Evolutionary conservation across 1,284 basidiomycete species (phyloP), one percentile per base, ranked within the genome.

Genomic region (Spongispora temasekensis): DNA sequence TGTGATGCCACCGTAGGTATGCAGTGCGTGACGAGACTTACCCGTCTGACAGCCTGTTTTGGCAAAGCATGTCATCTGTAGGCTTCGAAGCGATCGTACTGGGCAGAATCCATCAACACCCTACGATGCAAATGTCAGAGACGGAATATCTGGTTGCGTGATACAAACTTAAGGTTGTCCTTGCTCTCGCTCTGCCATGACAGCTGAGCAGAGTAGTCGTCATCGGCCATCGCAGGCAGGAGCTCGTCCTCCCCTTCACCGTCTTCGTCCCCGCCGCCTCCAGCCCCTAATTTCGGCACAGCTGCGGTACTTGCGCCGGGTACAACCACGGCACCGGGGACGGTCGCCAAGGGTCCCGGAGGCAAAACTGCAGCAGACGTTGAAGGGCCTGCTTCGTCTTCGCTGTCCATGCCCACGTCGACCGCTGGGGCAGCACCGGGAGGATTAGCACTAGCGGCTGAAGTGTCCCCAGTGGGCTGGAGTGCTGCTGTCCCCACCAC

Each of bases 71-170:
- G 90, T 53, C 93, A 80, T 59, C 94, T 80, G 68, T 94, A 96
- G 0, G 91, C 91, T 69, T 95, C 93, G 68, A 95, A 95, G 1
- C 94, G 83, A 58, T 95, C 93, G 68, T 94, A 92, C 71, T 97
- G 94, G 17, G 84, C 87, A 2, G 88, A 82, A 72, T 94, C 90
- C 83, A 95, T 92, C 59, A 95, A 78, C 48, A 95, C 88, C 70
- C 92, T 93, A 32, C n/a, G 28, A 25, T 23, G 13, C 2, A 7
- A 34, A 34, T 34, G 44, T 73, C 27, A 70, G 58, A 32, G 19
- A 21, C 19, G 13, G 40, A 8, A 12, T 19, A 30, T 3, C 32
- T 19, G 17, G 37, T 28, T 31, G 21, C 7, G n/a, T 8, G n/a
- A 62, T 32, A 69, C 81, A 54, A 61, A 92, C 90, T 91, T 93